Conservation (phyloP, 2,329 filamentous ascomycete genomes). For the Metarhizium rileyi region DNA sequence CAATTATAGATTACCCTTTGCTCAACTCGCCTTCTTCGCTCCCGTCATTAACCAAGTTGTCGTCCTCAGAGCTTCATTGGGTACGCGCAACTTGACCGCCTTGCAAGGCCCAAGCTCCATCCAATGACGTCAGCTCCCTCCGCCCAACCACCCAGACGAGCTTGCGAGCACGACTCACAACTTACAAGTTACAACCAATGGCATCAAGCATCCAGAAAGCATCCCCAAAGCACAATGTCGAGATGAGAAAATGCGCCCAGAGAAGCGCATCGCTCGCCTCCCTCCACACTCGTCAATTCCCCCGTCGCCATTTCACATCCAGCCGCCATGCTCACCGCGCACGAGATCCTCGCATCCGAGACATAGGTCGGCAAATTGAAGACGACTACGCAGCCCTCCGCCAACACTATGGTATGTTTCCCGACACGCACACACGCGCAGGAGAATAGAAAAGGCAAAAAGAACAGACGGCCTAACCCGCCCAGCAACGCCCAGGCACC, state of each 20-base stretch:
- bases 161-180: too few relatives aligned
- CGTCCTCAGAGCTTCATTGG: background rate
- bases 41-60: background rate
- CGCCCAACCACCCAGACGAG: background rate
- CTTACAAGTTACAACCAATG: background rate
- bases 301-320: background rate
- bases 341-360: constrained; percentile 4
- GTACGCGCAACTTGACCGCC: background rate
- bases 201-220: background rate
- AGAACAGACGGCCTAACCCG: background rate
- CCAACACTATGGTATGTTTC: constrained; percentile 32
- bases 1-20: background rate
- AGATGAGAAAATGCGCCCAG: background rate
- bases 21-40: background rate
- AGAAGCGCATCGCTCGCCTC: background rate
- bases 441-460: background rate
- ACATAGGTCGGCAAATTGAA: constrained; percentile 22
- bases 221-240: background rate
- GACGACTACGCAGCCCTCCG: constrained; percentile 37
- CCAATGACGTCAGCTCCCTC: background rate
- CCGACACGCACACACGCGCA: background rate
- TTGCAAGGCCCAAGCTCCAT: background rate
- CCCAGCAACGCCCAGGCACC: constrained; percentile 45
- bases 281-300: background rate
- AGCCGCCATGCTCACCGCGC: background rate